A percentile compares a stretch with the other conserved stretches of the same genome.
phyloP scores from a whole-genome alignment of 768 basidiomycete species.

The Butyriboletus loyo region DNA sequence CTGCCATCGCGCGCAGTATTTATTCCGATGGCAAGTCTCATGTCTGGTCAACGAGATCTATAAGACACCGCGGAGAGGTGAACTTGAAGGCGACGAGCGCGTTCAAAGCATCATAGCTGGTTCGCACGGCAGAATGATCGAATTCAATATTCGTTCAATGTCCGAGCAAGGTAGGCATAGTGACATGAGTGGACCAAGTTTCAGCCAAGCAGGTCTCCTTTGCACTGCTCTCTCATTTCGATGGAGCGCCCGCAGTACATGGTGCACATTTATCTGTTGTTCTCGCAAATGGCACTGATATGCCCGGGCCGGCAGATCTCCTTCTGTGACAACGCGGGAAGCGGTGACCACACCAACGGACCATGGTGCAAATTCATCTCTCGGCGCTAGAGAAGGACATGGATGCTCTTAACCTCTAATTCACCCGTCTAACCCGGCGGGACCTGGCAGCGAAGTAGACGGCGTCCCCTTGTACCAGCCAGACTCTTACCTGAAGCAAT shows the following conservation, averaged over 20 bases:
- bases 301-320: neutral
- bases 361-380: neutral
- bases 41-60: neutral
- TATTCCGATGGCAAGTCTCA: neutral
- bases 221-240: neutral
- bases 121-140: neutral
- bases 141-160: neutral
- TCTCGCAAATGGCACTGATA: neutral
- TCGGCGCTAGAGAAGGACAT: slow-evolving; percentile 1
- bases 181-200: neutral
- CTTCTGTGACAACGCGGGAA: slow-evolving; percentile 2
- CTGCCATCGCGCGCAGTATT: neutral
- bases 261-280: neutral
- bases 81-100: neutral
- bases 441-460: slow-evolving; percentile 1
- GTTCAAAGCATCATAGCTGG: neutral
- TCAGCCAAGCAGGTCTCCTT: neutral
- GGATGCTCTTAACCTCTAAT: slow-evolving; percentile 1
- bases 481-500: slow-evolving; percentile 2
- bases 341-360: neutral
- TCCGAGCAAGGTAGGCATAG: slow-evolving; percentile 1
- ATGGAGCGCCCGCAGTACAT: neutral
- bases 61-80: neutral
- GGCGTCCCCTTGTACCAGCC: slow-evolving; percentile 3
- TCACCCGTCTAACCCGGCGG: slow-evolving; percentile 4